A percentile compares a stretch with the other conserved stretches of the same genome.
Conservation (phyloP, 805 yeast species). For the Kurtzmaniella fragi region DNA sequence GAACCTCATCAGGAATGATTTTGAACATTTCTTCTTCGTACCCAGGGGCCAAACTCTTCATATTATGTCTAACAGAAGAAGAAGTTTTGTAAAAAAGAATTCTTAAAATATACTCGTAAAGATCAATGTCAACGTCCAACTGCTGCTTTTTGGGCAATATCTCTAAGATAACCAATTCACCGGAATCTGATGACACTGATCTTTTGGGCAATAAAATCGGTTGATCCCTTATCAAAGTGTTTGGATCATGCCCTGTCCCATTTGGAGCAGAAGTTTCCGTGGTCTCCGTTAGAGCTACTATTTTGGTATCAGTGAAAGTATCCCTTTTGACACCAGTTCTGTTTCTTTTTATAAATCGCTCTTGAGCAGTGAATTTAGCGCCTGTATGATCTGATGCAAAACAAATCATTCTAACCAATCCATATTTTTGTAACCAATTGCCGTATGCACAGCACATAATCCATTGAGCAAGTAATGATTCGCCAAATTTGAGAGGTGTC, state of each 20-base stretch:
- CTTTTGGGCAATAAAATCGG: constrained; percentile 26
- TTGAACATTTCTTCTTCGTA: constrained; percentile 51
- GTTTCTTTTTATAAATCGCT: constrained; percentile 48
- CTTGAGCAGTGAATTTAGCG: constrained; percentile 49
- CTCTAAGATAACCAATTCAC: constrained; percentile 53
- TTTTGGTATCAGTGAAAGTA: constrained; percentile 51
- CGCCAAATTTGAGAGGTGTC: constrained; percentile 49
- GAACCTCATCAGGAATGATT: constrained; percentile 23
- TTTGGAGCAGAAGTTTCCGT: constrained; percentile 9
- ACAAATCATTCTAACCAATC: constrained; percentile 69
- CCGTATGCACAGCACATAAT: constrained; percentile 58
- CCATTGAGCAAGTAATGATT: constrained; percentile 72
- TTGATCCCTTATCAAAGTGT: constrained; percentile 29
- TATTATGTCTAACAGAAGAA: constrained; percentile 40
- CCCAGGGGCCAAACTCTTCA: constrained; percentile 73
- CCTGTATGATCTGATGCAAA: constrained; percentile 58
- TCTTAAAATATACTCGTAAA: constrained; percentile 64
- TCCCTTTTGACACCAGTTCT: constrained; percentile 64
- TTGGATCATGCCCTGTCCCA: constrained; percentile 34
- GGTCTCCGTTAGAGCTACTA: constrained; percentile 45
- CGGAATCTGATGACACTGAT: constrained; percentile 23
- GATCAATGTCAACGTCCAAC: constrained; percentile 42
- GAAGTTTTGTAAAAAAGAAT: constrained; percentile 48
- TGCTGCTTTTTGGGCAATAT: constrained; percentile 36
- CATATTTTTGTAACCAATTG: constrained; percentile 70